Base-by-base conservation (phyloP, 306 rosid genomes). In the Psophocarpus tetragonolobus region DNA sequence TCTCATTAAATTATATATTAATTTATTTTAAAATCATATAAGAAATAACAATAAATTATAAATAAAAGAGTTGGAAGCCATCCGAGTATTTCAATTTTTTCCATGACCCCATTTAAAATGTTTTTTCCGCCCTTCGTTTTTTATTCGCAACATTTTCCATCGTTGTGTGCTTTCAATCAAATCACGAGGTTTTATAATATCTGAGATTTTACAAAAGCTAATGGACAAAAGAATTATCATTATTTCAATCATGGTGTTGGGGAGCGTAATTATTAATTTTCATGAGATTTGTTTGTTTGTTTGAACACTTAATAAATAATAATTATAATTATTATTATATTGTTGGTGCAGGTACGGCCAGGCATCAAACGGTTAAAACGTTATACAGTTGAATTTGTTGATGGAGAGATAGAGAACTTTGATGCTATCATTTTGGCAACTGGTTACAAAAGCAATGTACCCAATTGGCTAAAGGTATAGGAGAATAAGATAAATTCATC, bases 391-490 rank as follows among this genome's bases (percentile, higher is more conserved):
- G 99, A 96, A 54, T 96, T 96, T 70, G 74, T 85, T 3, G 85
- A 96, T 84, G 97, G 92, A 77, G 77, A 38, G 74, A 61, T 70
- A 14, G 93, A 92, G 73, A 85, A 77, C 60, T 96, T 90, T 75
- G 98, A 93, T 86, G 96, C 91, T 72, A 86, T 96, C 78, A 85
- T 96, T 26, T 81, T 96, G 30, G 99, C 99, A 73, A 96, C 99
- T 17, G 99, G 99, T 50, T 96, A 96, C 85, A 96, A 87, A 93
- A 96, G 98, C 83, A 96, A 96, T 81, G 99, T 96, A 4, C 99
- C 98, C 80, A 75, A 81, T 76, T 96, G 99, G 99, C 96, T 96
- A 51, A 90, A 91, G 99, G 99, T 92, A 84, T 92, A 80, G 30
- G 11, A 4, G 8, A 5, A 1, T 48, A 3, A 24, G 32, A 61